These are phyloP conservation scores for Sungouiozyma ichnusensis DNA, from an alignment of 805 yeast species.

Conservation along the genomic window DNA sequence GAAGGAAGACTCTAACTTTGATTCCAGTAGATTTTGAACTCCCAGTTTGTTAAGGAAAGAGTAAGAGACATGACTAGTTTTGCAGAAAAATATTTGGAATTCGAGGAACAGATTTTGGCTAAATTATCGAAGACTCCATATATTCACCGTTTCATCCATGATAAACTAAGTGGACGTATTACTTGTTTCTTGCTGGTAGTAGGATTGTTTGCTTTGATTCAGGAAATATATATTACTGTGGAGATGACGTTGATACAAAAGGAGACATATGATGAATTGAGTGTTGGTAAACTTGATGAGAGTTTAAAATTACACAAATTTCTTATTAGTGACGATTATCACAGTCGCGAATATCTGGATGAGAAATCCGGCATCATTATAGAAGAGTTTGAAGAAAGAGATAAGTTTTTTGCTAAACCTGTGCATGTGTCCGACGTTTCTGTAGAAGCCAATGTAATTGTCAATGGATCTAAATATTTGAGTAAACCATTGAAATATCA, in stretches of 20 bases:
- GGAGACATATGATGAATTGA: constrained; percentile 26
- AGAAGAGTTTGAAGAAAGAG: constrained; percentile 37
- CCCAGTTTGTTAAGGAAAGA: neutral
- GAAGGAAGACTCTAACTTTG: no score
- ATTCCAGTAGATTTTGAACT: neutral
- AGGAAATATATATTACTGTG: constrained; percentile 26
- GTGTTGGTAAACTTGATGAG: constrained; percentile 24
- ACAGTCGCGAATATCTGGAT: constrained; percentile 24
- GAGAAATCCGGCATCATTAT: constrained; percentile 25
- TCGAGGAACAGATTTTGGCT: constrained; percentile 14
- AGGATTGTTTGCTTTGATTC: constrained; percentile 26
- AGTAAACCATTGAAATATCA: constrained; percentile 43
- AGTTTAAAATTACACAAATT: constrained; percentile 22
- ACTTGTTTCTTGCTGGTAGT: constrained; percentile 24
- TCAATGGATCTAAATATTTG: constrained; percentile 13
- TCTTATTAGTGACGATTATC: constrained; percentile 25
- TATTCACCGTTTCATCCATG: constrained; percentile 19
- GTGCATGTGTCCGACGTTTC: constrained; percentile 71
- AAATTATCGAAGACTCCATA: constrained; percentile 11
- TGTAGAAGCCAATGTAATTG: constrained; percentile 37
- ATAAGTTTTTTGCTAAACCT: constrained; percentile 60
- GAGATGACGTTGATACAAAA: constrained; percentile 27
- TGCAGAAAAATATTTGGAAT: constrained; percentile 10
- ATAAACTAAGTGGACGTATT: constrained; percentile 25
- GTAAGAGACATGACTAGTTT: neutral